Evolutionary conservation across 1,284 basidiomycete genomes (phyloP), one percentile per base, ranked within the genome.

Genomic region (Wallemia mellicola): DNA sequence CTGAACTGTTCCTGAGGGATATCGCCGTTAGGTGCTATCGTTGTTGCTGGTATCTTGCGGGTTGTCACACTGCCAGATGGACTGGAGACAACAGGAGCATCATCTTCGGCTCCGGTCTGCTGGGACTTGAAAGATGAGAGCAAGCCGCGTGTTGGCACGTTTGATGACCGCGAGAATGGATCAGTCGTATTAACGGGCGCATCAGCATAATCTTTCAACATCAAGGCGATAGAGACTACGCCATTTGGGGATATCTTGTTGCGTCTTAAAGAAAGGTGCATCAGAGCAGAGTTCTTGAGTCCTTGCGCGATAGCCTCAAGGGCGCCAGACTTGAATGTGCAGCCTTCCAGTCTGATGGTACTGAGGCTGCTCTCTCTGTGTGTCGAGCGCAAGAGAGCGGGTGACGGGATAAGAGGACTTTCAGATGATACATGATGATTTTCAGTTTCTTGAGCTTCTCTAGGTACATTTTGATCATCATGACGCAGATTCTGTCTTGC

Each of bases 141-240:
- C n/a, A n/a, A n/a, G n/a, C n/a, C n/a, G n/a, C n/a, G n/a, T n/a
- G n/a, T n/a, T n/a, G n/a, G n/a, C n/a, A n/a, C n/a, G n/a, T n/a
- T n/a, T 26, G 54, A 32, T 33, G 24, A 9, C 24, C 55, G 54
- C 32, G 48, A 27, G 30, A 60, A 28, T 22, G 70, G n/a, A 78
- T 74, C 27, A 25, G 30, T 24, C n/a, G n/a, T n/a, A n/a, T n/a
- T n/a, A n/a, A n/a, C n/a, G n/a, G n/a, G n/a, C n/a, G n/a, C n/a
- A n/a, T 89, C 85, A 2, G 86, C 85, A 67, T 92, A 94, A 69
- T 95, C 89, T 60, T 84, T 79, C 63, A 94, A 87, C 85, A 94
- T 91, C 59, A 92, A 75, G 0, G 88, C 87, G n/a, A 95, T 74
- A 0, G 86, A 82, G 1, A 94, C 86, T 1, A 83, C 86, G 24